A percentile compares a stretch with the other conserved stretches of the same genome.
These are phyloP conservation scores for Amanita jacksonii DNA, from an alignment of 768 basidiomycete species.

Conservation along the genomic window DNA sequence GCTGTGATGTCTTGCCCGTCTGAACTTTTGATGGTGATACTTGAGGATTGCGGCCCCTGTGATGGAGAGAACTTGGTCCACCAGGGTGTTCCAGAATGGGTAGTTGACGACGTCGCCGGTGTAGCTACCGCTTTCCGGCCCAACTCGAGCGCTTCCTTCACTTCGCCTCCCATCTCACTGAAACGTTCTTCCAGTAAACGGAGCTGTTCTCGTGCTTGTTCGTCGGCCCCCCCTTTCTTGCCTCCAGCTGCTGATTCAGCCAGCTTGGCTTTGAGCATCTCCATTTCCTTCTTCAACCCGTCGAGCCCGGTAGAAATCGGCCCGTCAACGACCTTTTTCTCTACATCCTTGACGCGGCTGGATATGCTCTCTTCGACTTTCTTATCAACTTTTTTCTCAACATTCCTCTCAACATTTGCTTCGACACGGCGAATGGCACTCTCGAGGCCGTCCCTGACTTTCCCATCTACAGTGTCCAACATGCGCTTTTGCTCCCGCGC, in stretches of 20 bases:
- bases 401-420: slow-evolving; percentile 3
- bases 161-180: slow-evolving; percentile 47
- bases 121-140: slow-evolving; percentile 39
- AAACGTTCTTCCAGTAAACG: slow-evolving; percentile 54
- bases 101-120: slow-evolving; percentile 18
- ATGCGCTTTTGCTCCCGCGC: slow-evolving; percentile 12
- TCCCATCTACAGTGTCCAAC: slow-evolving; percentile 1
- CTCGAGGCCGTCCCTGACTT: slow-evolving; percentile 7
- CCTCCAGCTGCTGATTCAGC: slow-evolving; percentile 13
- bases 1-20: slow-evolving; percentile 66
- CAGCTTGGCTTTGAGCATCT: slow-evolving; percentile 36
- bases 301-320: slow-evolving; percentile 36
- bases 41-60: slow-evolving; percentile 25
- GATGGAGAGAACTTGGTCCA: slow-evolving; percentile 57
- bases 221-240: slow-evolving; percentile 27
- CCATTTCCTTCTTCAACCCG: slow-evolving; percentile 46
- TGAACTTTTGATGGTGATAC: slow-evolving; percentile 56
- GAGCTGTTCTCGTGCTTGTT: slow-evolving; percentile 47
- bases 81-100: slow-evolving; percentile 41
- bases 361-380: neutral
- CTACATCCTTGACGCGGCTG: slow-evolving; percentile 31
- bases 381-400: slow-evolving; percentile 11
- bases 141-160: slow-evolving; percentile 65
- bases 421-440: slow-evolving; percentile 26
- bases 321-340: slow-evolving; percentile 39